Percentiles rank a stretch among this genome's conserved stretches.
These are phyloP conservation scores for Ceratocystis eucalypticola DNA, from an alignment of 2,329 filamentous ascomycete genomes.

Conservation along the genomic window DNA sequence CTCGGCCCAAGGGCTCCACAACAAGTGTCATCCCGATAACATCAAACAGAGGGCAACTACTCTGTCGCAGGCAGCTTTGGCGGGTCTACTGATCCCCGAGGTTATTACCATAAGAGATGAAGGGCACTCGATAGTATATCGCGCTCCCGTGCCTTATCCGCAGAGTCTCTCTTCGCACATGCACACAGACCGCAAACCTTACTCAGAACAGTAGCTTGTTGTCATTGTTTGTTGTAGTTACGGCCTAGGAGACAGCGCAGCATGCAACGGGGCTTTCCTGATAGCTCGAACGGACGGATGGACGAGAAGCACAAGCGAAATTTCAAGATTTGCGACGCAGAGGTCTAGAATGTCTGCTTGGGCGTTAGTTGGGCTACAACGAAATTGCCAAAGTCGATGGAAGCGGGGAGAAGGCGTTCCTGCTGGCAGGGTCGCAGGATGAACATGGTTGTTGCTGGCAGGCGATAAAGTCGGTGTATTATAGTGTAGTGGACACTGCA, in stretches of 20 bases:
- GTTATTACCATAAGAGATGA: not conserved
- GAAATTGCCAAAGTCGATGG: not conserved
- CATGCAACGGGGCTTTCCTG: not conserved
- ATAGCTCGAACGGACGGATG: not conserved
- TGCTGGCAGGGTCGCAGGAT: not conserved
- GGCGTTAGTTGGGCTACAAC: not conserved
- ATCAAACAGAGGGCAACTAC: not conserved
- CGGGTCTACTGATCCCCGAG: not conserved
- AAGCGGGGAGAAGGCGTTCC: not conserved
- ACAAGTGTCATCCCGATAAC: not conserved
- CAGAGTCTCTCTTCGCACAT: too few species aligned
- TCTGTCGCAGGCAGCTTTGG: not conserved
- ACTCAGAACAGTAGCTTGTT: not conserved
- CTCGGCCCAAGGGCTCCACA: not conserved
- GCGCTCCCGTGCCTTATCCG: not conserved
- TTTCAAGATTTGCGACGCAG: slow-evolving; percentile 1
- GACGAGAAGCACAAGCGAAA: not conserved
- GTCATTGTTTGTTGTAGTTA: slow-evolving; percentile 2
- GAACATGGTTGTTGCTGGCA: not conserved
- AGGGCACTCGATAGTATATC: not conserved
- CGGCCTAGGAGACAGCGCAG: not conserved
- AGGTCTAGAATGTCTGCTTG: not conserved
- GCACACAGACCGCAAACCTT: not conserved
- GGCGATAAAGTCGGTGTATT: not conserved
- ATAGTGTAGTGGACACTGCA: not conserved